Evolutionary conservation across 305 asterid species (phyloP).

Genomic region (Ruellia speciosa): DNA sequence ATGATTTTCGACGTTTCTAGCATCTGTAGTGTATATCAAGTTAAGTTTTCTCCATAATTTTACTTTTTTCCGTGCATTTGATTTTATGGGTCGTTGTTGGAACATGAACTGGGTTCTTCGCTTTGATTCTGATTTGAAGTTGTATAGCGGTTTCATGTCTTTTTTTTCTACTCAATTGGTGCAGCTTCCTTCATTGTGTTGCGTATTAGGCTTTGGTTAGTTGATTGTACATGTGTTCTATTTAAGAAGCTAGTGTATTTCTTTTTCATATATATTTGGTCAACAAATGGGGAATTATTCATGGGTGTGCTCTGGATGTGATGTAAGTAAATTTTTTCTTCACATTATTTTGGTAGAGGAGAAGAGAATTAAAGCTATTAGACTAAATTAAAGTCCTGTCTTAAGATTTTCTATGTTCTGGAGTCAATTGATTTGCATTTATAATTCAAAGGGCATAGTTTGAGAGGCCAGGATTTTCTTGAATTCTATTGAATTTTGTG

Average conservation of each 20-base stretch:
- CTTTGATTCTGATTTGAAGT: too few species aligned
- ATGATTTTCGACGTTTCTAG: too few species aligned
- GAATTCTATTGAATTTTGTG: not conserved
- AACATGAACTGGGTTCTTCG: too few species aligned
- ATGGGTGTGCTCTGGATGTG: not conserved
- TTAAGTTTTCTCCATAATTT: too few species aligned
- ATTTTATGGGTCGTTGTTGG: too few species aligned
- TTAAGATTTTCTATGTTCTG: not conserved
- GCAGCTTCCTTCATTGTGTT: not conserved
- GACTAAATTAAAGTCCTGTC: too few species aligned
- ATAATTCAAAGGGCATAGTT: not conserved
- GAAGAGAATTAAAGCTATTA: too few species aligned
- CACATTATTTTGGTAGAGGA: too few species aligned
- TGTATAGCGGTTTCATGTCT: not conserved
- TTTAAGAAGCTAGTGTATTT: not conserved
- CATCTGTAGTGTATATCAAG: too few species aligned
- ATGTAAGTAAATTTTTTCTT: too few species aligned
- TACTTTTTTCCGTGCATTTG: too few species aligned
- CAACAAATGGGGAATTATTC: not conserved
- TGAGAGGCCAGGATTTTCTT: not conserved
- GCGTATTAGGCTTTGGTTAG: not conserved
- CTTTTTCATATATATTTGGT: not conserved
- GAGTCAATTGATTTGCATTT: not conserved
- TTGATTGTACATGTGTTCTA: not conserved
- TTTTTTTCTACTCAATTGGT: not conserved